Percentiles rank a stretch among this genome's conserved stretches.
Evolutionary conservation across 2,329 filamentous ascomycete genomes (phyloP).

Genomic region (Madurella fahalii): DNA sequence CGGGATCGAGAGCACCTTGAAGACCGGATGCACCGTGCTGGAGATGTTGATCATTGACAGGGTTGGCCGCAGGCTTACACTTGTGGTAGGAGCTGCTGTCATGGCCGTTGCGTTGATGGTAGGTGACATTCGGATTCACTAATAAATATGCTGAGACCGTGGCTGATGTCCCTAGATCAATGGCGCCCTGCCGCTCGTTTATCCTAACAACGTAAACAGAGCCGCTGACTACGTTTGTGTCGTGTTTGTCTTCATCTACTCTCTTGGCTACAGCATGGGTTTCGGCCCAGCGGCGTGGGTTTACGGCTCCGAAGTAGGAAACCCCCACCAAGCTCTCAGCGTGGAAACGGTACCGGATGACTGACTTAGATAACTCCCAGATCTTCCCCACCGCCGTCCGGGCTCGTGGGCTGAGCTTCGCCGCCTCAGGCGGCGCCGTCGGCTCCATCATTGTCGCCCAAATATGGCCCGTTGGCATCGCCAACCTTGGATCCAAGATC

Average conservation of each 20-base stretch:
- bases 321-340: too few relatives aligned
- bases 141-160: too few relatives aligned
- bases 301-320: slow-evolving; percentile 51
- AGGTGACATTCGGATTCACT: slow-evolving; percentile 21
- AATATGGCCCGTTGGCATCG: slow-evolving; percentile 53
- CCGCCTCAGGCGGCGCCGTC: slow-evolving; percentile 51
- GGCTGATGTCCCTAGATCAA: slow-evolving; percentile 42
- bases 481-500: slow-evolving; percentile 45
- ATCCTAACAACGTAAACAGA: slow-evolving; percentile 46
- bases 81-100: slow-evolving; percentile 46
- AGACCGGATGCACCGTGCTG: slow-evolving; percentile 52
- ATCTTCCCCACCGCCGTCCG: slow-evolving; percentile 57
- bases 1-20: slow-evolving; percentile 54
- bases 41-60: slow-evolving; percentile 56
- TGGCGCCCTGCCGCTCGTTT: slow-evolving; percentile 47
- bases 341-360: neutral
- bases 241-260: slow-evolving; percentile 55
- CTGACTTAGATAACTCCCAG: slow-evolving; percentile 23
- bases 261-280: slow-evolving; percentile 54
- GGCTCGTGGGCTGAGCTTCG: slow-evolving; percentile 52
- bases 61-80: slow-evolving; percentile 45
- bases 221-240: slow-evolving; percentile 49
- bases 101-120: slow-evolving; percentile 54
- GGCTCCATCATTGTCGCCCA: slow-evolving; percentile 52
- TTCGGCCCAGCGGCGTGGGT: slow-evolving; percentile 57